Evolutionary conservation across 1,284 basidiomycete species (phyloP), one percentile per base, ranked within the genome.

Genomic region (Bjerkandera adusta): DNA sequence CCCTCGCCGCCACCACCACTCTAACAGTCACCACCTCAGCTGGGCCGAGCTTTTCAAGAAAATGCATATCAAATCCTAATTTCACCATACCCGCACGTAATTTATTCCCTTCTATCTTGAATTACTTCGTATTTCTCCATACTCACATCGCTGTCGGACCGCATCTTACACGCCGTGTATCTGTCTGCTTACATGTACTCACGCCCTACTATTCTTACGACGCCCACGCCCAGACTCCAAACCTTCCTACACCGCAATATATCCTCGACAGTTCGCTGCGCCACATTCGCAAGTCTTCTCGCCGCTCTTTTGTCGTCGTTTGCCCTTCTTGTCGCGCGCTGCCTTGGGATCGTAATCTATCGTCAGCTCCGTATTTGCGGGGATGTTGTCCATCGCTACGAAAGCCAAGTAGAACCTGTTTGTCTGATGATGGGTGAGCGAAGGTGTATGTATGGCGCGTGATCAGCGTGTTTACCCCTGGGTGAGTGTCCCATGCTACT

Each of bases 321-420:
- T 66, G 7, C 51, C 51, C 25, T 61, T 56, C 26, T 49, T 50
- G 3, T 52, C 37, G 47, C 59, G 64, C 5, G 62, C 18, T 3
- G 54, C 57, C 21, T 57, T 49, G 1, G 84, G 81, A 51, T 79
- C 67, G 53, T 86, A 86, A 57, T 86, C 81, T 21, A 85, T 72
- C 0, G 77, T 79, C 3, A 85, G 71, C 50, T 87, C 84, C 3
- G 69, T 74, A 26, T 67, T 60, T 0, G 75, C 68, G 0, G 64
- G 65, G 45, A 86, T 79, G 49, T 75, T 57, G 35, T 62, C 43
- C 1, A 59, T 65, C 0, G 82, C 75, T 1, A 74, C 78, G 47
- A 83, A 83, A 1, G 73, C 77, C 33, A 85, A 66, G 53, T 81
- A 82, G 0, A 79, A 79, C 57, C 75, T 74, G 10, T 83, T 77